Conservation (phyloP, 1,139 yeast genomes). For the Debaryomyces sp. region DNA sequence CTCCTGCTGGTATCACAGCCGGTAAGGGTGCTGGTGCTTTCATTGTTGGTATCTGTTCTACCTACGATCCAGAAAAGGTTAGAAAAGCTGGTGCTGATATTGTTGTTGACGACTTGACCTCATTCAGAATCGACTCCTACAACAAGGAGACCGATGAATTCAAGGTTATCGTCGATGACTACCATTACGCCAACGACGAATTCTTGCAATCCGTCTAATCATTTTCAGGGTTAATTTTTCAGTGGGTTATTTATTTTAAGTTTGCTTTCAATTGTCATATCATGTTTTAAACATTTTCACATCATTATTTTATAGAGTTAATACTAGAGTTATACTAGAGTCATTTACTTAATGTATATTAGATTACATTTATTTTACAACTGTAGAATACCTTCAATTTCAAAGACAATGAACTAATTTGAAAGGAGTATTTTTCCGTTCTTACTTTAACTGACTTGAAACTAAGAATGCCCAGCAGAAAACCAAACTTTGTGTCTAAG, state of each 20-base stretch:
- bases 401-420: too few species aligned
- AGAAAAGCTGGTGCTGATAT: conserved; percentile 78
- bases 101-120: conserved; percentile 71
- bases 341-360: conserved; percentile 10
- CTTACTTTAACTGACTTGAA: too few species aligned
- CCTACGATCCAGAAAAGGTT: conserved; percentile 70
- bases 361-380: conserved; percentile 1
- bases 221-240: not conserved
- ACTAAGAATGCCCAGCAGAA: too few species aligned
- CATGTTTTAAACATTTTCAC: not conserved
- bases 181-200: conserved; percentile 50
- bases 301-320: conserved; percentile 7
- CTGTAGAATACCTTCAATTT: not conserved
- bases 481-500: too few species aligned
- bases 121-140: conserved; percentile 46
- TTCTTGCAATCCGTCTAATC: conserved; percentile 33
- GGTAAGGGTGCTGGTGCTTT: conserved; percentile 86
- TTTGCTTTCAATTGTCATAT: conserved; percentile 4
- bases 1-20: conserved; percentile 85
- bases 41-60: conserved; percentile 81
- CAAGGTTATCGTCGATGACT: conserved; percentile 46
- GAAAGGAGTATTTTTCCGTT: too few species aligned
- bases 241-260: conserved; percentile 3
- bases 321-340: not conserved
- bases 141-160: conserved; percentile 49